phyloP scores from a whole-genome alignment of 805 yeast genomes.

The Spathaspora boniae region DNA sequence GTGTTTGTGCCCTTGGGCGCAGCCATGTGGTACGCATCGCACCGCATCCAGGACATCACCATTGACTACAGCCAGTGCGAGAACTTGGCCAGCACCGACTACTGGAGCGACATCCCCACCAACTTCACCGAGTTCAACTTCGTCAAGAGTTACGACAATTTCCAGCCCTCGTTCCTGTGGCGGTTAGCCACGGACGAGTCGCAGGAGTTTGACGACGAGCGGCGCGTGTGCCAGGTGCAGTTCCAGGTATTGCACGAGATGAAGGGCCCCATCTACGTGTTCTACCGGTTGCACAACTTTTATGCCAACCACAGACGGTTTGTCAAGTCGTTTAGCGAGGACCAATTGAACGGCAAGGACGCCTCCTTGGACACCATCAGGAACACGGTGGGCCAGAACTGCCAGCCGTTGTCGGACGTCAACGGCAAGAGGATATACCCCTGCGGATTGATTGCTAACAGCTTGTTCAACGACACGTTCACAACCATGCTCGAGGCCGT shows the following conservation, averaged over 20 bases:
- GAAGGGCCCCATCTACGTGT: constrained; percentile 39
- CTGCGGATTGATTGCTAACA: constrained; percentile 81
- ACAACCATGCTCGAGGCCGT: constrained; percentile 29
- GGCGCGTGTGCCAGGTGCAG: constrained; percentile 43
- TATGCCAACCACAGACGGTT: constrained; percentile 44
- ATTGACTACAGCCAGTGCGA: constrained; percentile 44
- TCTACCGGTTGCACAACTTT: constrained; percentile 39
- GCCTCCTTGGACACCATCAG: constrained; percentile 33
- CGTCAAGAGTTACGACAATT: constrained; percentile 15
- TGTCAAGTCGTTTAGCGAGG: constrained; percentile 42
- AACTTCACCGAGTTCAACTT: constrained; percentile 38
- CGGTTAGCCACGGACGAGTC: constrained; percentile 34
- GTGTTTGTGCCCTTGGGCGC: constrained; percentile 43
- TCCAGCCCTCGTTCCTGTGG: constrained; percentile 30
- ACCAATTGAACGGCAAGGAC: constrained; percentile 38
- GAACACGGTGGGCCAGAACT: constrained; percentile 42
- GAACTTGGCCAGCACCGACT: constrained; percentile 24
- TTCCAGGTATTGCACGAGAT: constrained; percentile 32
- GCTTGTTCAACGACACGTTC: constrained; percentile 73
- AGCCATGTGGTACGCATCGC: constrained; percentile 45
- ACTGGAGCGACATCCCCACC: constrained; percentile 36
- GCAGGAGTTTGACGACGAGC: constrained; percentile 47
- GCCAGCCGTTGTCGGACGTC: constrained; percentile 38
- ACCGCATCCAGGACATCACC: constrained; percentile 34
- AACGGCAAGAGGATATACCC: constrained; percentile 63